Evolutionary conservation across 495 filamentous ascomycete species (phyloP), one percentile per base, ranked within the genome.

Genomic region (Penicilliopsis zonata): DNA sequence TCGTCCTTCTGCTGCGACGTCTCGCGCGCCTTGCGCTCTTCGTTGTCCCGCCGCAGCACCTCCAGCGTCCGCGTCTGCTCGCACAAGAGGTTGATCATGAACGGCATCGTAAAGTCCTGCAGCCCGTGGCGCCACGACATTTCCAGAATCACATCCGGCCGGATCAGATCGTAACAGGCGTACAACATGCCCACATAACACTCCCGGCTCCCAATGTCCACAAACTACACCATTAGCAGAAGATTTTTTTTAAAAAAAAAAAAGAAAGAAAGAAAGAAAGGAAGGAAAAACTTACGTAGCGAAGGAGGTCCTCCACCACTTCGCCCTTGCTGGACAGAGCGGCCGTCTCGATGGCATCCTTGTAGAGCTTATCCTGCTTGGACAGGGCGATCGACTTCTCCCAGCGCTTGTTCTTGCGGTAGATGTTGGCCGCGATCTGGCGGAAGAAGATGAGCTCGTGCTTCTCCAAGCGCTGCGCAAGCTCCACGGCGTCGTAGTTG

Each of bases 161-260:
- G 82, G 49, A 99, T 88, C 30, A 99, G 76, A 37, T 99, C 92
- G 59, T 99, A 94, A 70, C 92, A 99, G 31, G 92, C 77, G 49
- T 99, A 99, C 34, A 99, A 72, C 87, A 96, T 96, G 42, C 86
- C 92, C 19, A 94, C 88, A 57, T 94, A 99, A 67, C 92, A 99
- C 62, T 99, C 92, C 25, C 87, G 83, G 69, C 85, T 94, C 46
- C 92, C 92, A 57, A 96, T 95, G 53, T 96, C 92, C 45, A 99
- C 90, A 46, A 99, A 99, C 90, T 98, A 60, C 17, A 30, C 15
- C 19, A 23, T 13, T 27, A 65, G 57, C 40, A 34, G 30, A 9
- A 8, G 13, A 28, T 14, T 9, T 36, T 12, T 44, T 37, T 13
- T 33, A 36, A 10, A 8, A n/a, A 16, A 5, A 26, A 28, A 26